Conservation (phyloP, 1,284 basidiomycete genomes). For the Fomitopsis schrenkii region DNA sequence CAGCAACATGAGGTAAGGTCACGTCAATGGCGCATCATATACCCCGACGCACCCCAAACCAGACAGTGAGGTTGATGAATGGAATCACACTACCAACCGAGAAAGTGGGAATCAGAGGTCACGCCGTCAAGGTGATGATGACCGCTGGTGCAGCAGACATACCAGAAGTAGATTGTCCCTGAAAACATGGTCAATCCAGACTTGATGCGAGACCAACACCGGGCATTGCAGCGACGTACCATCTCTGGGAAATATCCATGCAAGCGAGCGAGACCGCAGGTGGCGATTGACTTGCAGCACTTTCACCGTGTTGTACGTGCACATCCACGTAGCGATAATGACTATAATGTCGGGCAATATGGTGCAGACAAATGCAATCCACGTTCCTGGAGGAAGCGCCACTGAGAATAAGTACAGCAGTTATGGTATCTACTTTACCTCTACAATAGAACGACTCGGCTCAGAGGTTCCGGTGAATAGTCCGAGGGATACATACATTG, state of each 20-base stretch:
- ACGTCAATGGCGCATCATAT: not conserved
- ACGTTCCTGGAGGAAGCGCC: not conserved
- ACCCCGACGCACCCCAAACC: not conserved
- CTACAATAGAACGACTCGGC: not conserved
- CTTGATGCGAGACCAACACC: not conserved
- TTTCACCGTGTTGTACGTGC: not conserved
- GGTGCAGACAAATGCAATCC: not conserved
- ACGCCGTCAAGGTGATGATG: no score
- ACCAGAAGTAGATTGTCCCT: not conserved
- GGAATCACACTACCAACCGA: not conserved
- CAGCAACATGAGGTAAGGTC: not conserved
- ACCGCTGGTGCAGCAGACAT: not conserved
- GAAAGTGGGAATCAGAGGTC: not conserved
- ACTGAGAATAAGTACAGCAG: not conserved
- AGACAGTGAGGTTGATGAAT: not conserved
- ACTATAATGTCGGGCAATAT: not conserved
- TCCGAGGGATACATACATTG: not conserved
- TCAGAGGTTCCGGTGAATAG: not conserved
- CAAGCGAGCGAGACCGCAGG: not conserved
- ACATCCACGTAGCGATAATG: not conserved
- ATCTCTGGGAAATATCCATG: not conserved
- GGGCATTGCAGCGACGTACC: not conserved
- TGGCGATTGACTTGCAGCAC: not conserved
- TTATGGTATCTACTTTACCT: not conserved
- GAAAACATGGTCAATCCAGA: not conserved